Percentiles rank a stretch among this genome's conserved stretches.
These are phyloP conservation scores for Paxillus involutus DNA, from an alignment of 768 basidiomycete genomes.

Conservation along the genomic window DNA sequence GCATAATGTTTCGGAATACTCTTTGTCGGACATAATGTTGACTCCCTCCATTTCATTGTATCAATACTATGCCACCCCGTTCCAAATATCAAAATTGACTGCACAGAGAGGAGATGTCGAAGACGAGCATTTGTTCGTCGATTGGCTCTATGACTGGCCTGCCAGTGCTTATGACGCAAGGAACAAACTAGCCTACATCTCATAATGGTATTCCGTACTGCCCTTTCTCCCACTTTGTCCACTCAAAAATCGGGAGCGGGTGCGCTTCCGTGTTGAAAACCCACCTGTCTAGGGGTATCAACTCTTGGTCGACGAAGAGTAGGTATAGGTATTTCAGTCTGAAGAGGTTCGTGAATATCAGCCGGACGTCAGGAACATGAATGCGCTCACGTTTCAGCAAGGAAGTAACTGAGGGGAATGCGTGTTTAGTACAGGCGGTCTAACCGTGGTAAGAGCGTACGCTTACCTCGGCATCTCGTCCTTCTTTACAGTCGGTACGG, in stretches of 20 bases:
- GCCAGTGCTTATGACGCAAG: neutral
- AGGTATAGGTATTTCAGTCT: conserved; percentile 27
- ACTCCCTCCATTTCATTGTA: too few species aligned
- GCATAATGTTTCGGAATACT: too few species aligned
- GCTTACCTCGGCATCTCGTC: conserved; percentile 49
- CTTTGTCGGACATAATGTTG: too few species aligned
- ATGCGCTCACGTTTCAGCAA: conserved; percentile 28
- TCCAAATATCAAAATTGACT: too few species aligned
- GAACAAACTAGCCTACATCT: neutral
- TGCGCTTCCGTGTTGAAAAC: conserved; percentile 44
- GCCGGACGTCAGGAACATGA: neutral
- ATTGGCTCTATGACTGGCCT: too few species aligned
- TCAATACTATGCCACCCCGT: too few species aligned
- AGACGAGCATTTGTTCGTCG: too few species aligned
- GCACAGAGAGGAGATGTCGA: too few species aligned
- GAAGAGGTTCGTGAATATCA: neutral
- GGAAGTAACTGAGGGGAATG: conserved; percentile 37
- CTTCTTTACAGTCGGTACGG: conserved; percentile 23
- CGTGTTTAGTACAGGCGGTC: neutral
- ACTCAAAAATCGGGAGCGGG: conserved; percentile 32
- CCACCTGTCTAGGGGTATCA: conserved; percentile 33
- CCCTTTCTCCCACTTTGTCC: conserved; percentile 21
- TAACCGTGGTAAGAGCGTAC: neutral
- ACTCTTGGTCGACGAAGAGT: conserved; percentile 29
- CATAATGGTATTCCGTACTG: conserved; percentile 12